Evolutionary conservation across 768 basidiomycete species (phyloP).

Genomic region (Kwoniella sp.): DNA sequence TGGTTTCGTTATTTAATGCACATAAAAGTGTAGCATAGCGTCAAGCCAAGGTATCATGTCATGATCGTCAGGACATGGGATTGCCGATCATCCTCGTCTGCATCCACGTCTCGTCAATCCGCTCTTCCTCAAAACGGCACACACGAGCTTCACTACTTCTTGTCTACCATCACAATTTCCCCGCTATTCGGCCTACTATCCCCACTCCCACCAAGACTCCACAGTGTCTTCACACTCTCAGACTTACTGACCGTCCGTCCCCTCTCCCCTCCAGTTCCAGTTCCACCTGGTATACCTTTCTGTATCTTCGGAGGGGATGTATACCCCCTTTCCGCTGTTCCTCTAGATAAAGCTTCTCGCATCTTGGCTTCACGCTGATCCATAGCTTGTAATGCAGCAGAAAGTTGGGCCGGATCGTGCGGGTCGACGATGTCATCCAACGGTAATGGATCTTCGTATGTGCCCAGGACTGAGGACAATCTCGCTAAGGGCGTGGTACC

Average conservation of each 20-base stretch:
- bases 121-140: no score
- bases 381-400: constrained; percentile 72
- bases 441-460: constrained; percentile 62
- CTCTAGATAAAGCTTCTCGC: constrained; percentile 74
- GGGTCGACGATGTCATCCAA: constrained; percentile 62
- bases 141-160: constrained; percentile 6
- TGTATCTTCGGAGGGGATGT: constrained; percentile 28
- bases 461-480: constrained; percentile 61
- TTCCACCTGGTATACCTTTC: not conserved
- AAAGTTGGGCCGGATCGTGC: constrained; percentile 75
- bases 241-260: constrained; percentile 31
- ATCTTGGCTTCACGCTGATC: constrained; percentile 75
- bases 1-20: no score
- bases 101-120: no score
- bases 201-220: constrained; percentile 34
- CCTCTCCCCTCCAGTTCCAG: constrained; percentile 2
- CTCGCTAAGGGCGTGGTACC: constrained; percentile 58
- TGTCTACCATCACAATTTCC: constrained; percentile 6
- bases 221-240: constrained; percentile 43
- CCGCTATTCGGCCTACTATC: constrained; percentile 20
- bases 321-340: constrained; percentile 57
- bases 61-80: no score
- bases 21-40: no score
- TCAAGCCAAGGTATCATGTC: no score
- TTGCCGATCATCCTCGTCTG: no score